phyloP scores from a whole-genome alignment of 345 rosid genomes.

The Mercurialis annua region DNA sequence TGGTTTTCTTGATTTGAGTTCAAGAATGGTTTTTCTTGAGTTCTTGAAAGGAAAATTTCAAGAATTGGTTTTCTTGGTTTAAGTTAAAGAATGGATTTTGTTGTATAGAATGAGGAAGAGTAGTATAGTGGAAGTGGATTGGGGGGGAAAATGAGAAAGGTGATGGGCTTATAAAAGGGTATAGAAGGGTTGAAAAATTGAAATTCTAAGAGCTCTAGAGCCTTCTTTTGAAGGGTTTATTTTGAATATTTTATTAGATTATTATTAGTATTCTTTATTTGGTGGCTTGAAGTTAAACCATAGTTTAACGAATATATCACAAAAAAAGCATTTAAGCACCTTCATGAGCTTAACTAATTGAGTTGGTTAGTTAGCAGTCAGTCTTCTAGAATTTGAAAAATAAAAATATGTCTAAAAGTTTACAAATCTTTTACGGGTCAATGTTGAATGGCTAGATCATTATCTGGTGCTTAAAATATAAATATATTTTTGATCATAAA shows the following conservation, averaged over 20 bases:
- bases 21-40: too few species aligned
- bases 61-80: neutral
- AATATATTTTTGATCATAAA: too few species aligned
- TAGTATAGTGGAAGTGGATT: neutral
- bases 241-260: constrained; percentile 12
- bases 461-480: too few species aligned
- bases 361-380: neutral
- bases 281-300: constrained; percentile 12
- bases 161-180: constrained; percentile 6
- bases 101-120: neutral
- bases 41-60: neutral
- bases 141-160: neutral
- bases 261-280: neutral
- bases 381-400: constrained; percentile 18
- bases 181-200: neutral
- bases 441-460: too few species aligned
- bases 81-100: neutral
- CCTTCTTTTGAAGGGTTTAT: constrained; percentile 7
- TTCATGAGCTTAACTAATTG: neutral
- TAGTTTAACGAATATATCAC: constrained; percentile 12
- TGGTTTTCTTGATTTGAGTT: too few species aligned
- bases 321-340: neutral
- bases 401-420: too few species aligned
- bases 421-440: too few species aligned
- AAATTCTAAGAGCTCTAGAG: constrained; percentile 16